Percentiles rank a stretch among this genome's conserved stretches.
Evolutionary conservation across 1,139 yeast genomes (phyloP).

Genomic region (Kodamaea anthophila): DNA sequence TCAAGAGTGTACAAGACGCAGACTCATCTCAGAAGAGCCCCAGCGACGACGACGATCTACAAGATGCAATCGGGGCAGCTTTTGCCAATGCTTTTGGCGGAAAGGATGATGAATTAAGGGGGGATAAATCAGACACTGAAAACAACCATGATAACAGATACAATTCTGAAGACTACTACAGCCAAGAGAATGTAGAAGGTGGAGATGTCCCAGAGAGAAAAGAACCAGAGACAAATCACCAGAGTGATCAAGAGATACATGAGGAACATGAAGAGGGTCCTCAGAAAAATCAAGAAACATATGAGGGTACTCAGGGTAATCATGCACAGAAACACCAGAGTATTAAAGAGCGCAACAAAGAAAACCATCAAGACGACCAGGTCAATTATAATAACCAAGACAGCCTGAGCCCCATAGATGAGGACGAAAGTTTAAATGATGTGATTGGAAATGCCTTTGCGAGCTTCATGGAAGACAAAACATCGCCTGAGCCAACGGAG

Average conservation of each 20-base stretch:
- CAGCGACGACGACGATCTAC: constrained; percentile 9
- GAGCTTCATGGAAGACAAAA: constrained; percentile 1
- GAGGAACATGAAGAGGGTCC: background rate
- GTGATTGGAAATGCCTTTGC: constrained; percentile 27
- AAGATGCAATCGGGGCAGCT: constrained; percentile 13
- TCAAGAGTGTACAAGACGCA: constrained; percentile 3
- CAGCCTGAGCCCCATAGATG: no score
- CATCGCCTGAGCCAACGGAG: background rate
- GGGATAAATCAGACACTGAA: no score
- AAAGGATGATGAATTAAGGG: constrained; percentile 2
- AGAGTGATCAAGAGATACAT: background rate
- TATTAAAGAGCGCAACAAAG: background rate
- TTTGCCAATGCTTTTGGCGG: constrained; percentile 7
- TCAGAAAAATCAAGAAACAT: background rate
- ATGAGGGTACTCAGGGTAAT: background rate
- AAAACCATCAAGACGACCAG: background rate
- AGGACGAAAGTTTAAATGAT: background rate
- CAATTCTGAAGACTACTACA: constrained; percentile 11
- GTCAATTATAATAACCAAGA: background rate
- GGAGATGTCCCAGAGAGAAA: background rate
- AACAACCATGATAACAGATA: no score
- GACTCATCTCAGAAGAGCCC: background rate
- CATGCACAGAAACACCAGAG: background rate
- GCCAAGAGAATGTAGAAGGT: background rate
- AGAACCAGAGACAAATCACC: background rate